These are phyloP conservation scores for Rhododendron griersonianum DNA, from an alignment of 148 eudicot genomes.

Conservation along the genomic window DNA sequence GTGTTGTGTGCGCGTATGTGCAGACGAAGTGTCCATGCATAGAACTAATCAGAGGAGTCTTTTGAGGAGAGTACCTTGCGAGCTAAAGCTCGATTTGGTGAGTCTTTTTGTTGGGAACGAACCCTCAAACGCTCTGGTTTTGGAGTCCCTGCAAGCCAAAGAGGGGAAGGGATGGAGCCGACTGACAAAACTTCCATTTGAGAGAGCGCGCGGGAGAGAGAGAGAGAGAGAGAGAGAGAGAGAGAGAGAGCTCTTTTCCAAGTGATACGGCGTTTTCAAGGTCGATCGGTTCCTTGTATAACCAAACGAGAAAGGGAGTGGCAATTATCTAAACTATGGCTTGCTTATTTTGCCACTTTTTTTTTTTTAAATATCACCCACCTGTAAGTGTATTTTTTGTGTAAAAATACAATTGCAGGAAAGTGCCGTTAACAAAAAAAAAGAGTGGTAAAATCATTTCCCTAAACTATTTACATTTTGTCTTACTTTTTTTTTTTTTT, in stretches of 20 bases:
- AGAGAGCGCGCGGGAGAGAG: neutral
- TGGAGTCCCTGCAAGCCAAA: neutral
- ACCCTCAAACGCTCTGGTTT: neutral
- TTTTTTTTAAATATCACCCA: too few relatives aligned
- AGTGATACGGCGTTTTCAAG: too few relatives aligned
- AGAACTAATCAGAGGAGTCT: neutral
- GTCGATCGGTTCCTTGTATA: too few relatives aligned
- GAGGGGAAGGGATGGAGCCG: neutral
- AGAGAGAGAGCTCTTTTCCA: neutral
- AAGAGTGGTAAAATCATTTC: too few relatives aligned
- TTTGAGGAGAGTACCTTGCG: neutral
- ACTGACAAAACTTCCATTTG: neutral
- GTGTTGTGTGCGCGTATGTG: neutral
- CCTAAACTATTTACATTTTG: too few relatives aligned
- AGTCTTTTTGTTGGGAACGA: slow-evolving; percentile 3
- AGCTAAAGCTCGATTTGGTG: neutral
- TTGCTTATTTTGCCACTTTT: too few relatives aligned
- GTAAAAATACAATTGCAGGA: too few relatives aligned
- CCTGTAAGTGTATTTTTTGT: too few relatives aligned
- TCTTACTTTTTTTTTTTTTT: too few relatives aligned
- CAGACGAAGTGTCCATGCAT: neutral
- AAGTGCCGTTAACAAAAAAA: too few relatives aligned
- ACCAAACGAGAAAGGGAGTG: too few relatives aligned
- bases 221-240: neutral
- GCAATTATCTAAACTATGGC: too few relatives aligned